Conservation (phyloP, 768 basidiomycete genomes). For the Cubamyces lactineus region DNA sequence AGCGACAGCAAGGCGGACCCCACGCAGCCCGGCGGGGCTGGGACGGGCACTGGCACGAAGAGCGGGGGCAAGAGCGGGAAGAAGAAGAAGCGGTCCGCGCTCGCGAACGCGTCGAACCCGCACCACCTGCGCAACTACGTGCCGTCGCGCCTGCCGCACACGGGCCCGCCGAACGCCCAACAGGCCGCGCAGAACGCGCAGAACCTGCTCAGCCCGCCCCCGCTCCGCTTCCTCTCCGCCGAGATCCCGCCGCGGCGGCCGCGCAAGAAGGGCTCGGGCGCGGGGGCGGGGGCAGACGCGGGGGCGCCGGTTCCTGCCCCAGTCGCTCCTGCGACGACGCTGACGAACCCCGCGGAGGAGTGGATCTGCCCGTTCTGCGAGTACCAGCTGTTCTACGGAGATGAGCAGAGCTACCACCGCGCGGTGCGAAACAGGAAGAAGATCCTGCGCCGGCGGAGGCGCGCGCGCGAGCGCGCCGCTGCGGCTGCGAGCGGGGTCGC, state of each 20-base stretch:
- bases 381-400: constrained; percentile 90
- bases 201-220: constrained; percentile 58
- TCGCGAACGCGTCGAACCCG: constrained; percentile 93
- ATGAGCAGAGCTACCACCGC: constrained; percentile 63
- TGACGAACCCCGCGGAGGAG: constrained; percentile 74
- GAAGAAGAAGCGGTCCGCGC: constrained; percentile 93
- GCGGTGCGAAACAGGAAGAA: constrained; percentile 77
- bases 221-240: constrained; percentile 69
- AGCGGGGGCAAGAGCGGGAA: constrained; percentile 46
- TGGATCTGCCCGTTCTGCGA: constrained; percentile 97
- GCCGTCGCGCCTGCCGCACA: constrained; percentile 72
- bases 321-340: constrained; percentile 36
- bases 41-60: constrained; percentile 17
- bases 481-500: constrained; percentile 52
- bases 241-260: constrained; percentile 58
- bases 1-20: constrained; percentile 31
- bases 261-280: constrained; percentile 24
- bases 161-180: constrained; percentile 41
- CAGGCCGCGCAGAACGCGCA: constrained; percentile 47
- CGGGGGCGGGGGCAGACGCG: neutral
- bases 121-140: constrained; percentile 96
- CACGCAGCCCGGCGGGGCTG: constrained; percentile 7
- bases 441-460: constrained; percentile 68
- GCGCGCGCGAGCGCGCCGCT: constrained; percentile 71
- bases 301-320: constrained; percentile 7